Conservation (phyloP, 805 yeast species). For the Lipomyces yamanashiensis region DNA sequence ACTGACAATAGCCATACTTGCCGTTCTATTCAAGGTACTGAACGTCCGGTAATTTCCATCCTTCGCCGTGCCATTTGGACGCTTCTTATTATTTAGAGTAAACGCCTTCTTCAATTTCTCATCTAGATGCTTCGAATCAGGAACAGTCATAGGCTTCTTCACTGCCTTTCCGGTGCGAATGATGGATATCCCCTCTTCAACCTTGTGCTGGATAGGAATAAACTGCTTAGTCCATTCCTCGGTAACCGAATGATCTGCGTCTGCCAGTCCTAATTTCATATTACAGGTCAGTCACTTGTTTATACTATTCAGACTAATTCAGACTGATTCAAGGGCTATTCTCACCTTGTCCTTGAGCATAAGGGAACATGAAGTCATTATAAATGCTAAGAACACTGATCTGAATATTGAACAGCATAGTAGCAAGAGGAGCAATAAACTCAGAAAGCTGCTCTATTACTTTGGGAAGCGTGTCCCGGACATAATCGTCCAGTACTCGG, state of each 20-base stretch:
- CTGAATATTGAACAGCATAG: constrained; percentile 42
- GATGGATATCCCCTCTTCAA: constrained; percentile 40
- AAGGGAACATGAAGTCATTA: constrained; percentile 36
- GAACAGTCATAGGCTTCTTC: constrained; percentile 39
- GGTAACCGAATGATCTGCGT: constrained; percentile 29
- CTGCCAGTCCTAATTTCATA: constrained; percentile 13
- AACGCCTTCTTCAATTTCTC: constrained; percentile 30
- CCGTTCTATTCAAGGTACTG: constrained; percentile 15
- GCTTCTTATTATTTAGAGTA: constrained; percentile 48
- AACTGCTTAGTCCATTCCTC: constrained; percentile 43
- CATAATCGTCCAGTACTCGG: constrained; percentile 42
- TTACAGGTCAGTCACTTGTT: not conserved
- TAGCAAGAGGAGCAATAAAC: constrained; percentile 42
- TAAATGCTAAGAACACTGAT: constrained; percentile 39
- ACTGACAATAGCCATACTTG: constrained; percentile 17
- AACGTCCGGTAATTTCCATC: constrained; percentile 31
- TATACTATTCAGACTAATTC: too few relatives aligned
- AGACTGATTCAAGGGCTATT: too few relatives aligned
- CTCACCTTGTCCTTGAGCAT: constrained; percentile 40
- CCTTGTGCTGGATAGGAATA: constrained; percentile 39
- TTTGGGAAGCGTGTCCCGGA: constrained; percentile 41
- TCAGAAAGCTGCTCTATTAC: constrained; percentile 42
- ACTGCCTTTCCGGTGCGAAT: constrained; percentile 42
- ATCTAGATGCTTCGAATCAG: constrained; percentile 29
- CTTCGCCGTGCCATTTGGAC: constrained; percentile 31